A percentile compares a stretch with the other conserved stretches of the same genome.
Evolutionary conservation across 2,329 filamentous ascomycete species (phyloP).

Genomic region (Aureobasidium uvarum): DNA sequence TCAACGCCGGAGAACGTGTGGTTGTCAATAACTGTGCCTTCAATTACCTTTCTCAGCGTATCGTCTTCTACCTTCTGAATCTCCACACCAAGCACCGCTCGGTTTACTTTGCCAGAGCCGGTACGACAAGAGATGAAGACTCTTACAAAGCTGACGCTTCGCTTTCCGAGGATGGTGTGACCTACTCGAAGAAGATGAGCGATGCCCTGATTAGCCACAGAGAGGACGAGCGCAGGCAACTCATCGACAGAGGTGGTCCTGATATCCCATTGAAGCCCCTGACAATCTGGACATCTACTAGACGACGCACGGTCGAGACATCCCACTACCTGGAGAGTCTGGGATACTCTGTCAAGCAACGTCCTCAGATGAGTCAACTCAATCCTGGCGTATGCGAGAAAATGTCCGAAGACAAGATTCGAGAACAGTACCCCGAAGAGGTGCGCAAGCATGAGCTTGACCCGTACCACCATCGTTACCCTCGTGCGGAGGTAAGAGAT

Average conservation of each 20-base stretch:
- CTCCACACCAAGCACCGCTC: slow-evolving; percentile 93
- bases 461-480: slow-evolving; percentile 96
- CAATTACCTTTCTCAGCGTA: slow-evolving; percentile 92
- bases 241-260: slow-evolving; percentile 65
- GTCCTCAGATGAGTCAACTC: slow-evolving; percentile 95
- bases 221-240: slow-evolving; percentile 70
- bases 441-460: slow-evolving; percentile 89
- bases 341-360: slow-evolving; percentile 83
- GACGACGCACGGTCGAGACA: slow-evolving; percentile 86
- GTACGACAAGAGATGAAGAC: slow-evolving; percentile 81
- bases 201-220: slow-evolving; percentile 80
- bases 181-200: slow-evolving; percentile 82
- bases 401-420: slow-evolving; percentile 79
- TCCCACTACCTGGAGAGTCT: slow-evolving; percentile 73
- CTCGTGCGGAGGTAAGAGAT: slow-evolving; percentile 74
- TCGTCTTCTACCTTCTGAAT: slow-evolving; percentile 97
- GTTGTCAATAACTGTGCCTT: slow-evolving; percentile 97
- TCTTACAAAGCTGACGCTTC: slow-evolving; percentile 89
- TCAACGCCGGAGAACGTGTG: slow-evolving; percentile 90
- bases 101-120: slow-evolving; percentile 88
- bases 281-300: slow-evolving; percentile 92
- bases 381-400: slow-evolving; percentile 96
- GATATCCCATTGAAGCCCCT: slow-evolving; percentile 72
- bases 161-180: slow-evolving; percentile 73
- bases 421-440: slow-evolving; percentile 81